Evolutionary conservation across 169 alveolate genomes (phyloP), one percentile per base, ranked within the genome.

Genomic region (Cryptosporidium ryanae): DNA sequence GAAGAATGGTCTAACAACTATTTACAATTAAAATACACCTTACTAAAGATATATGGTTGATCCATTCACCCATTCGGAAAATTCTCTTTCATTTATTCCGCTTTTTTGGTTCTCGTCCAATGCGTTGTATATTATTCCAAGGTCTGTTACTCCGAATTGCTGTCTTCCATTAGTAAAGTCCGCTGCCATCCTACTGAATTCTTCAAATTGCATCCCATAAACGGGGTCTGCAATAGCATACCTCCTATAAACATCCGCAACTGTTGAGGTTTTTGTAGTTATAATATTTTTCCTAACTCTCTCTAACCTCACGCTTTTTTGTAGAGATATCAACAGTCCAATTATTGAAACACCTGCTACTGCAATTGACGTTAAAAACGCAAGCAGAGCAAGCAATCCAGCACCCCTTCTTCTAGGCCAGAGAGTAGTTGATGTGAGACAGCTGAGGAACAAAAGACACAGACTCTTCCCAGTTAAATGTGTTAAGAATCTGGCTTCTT

Each of bases 141-240:
- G 87, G 57, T 95, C 97, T n/a, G 93, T 90, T 18, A 95, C 91
- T 83, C 93, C 96, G 90, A 94, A 95, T 70, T 94, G 97, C 54
- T 92, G 91, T 50, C 93, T 83, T 32, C 97, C 97, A 31, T 92
- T 91, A 2, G 97, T 93, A 82, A 90, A 94, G 82, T 95, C 97
- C 3, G 97, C 94, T 65, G 97, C 92, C 92, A 95, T 93, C 44
- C 97, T 82, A 71, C 95, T 95, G 82, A 95, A 95, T 83, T 95
- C 97, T 90, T 95, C 94, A 70, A 95, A 93, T 84, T 95, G 97
- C 97, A 95, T 93, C 52, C 97, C 97, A 55, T 95, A 95, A 44
- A 91, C 96, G 17, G 97, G 97, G 83, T 95, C 97, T 13, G 95
- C 94, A 65, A 92, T 89, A 31, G 97, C 97, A 64, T 95, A 95